A percentile compares a stretch with the other conserved stretches of the same genome.
phyloP scores from a whole-genome alignment of 1,139 yeast species.

The Suhomyces wounanorum region DNA sequence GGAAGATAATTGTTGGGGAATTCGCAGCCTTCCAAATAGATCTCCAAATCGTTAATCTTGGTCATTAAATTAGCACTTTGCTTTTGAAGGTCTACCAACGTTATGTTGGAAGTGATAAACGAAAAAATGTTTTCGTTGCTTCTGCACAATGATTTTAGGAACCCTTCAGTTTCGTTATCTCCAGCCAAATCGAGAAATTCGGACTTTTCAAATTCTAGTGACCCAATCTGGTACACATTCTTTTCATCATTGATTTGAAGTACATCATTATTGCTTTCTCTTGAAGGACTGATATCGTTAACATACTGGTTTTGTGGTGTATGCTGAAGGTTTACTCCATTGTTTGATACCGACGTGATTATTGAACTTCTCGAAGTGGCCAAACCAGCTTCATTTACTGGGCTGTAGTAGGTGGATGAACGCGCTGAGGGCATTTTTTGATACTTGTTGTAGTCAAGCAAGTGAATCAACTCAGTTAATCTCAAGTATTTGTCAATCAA shows the following conservation, averaged over 20 bases:
- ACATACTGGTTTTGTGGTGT: conserved; percentile 2
- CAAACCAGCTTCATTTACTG: conserved; percentile 14
- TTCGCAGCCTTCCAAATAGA: conserved; percentile 41
- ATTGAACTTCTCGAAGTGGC: conserved; percentile 14
- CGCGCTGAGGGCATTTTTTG: conserved; percentile 6
- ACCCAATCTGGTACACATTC: conserved; percentile 53
- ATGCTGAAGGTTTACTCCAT: conserved; percentile 6
- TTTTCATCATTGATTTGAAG: conserved; percentile 16
- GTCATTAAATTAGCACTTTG: conserved; percentile 44
- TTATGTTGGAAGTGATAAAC: conserved; percentile 47
- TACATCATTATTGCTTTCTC: conserved; percentile 17
- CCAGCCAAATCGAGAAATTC: conserved; percentile 50
- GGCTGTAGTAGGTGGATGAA: conserved; percentile 11
- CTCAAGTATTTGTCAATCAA: conserved; percentile 66
- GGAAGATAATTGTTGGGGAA: conserved; percentile 35
- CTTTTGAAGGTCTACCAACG: conserved; percentile 49
- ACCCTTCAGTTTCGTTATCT: conserved; percentile 52
- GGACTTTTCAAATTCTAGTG: conserved; percentile 55
- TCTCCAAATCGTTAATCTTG: conserved; percentile 38
- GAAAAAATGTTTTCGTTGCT: conserved; percentile 49
- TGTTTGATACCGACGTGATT: conserved; percentile 9
- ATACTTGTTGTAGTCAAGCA: conserved; percentile 31
- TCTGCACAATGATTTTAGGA: conserved; percentile 49
- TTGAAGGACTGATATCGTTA: conserved; percentile 7
- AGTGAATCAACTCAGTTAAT: conserved; percentile 57